Conservation (phyloP, 371 early-diverging fungal species). For the Mortierella sp. region DNA sequence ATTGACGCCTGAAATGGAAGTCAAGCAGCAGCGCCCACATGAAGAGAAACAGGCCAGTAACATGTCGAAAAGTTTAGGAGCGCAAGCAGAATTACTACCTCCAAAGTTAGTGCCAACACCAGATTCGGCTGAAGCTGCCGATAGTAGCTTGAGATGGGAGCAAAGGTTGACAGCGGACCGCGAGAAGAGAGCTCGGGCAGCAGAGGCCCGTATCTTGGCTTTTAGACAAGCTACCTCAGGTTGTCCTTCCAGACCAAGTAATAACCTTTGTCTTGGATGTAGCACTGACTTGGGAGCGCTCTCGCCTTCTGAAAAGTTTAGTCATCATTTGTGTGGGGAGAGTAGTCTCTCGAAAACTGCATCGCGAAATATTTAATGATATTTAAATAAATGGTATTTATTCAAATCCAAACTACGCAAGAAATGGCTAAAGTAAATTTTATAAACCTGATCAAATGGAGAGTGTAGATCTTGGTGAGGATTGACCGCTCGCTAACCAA, state of each 20-base stretch:
- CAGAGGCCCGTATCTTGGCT: conserved; percentile 71
- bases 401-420: too few species aligned
- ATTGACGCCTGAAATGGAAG: conserved; percentile 78
- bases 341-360: background rate
- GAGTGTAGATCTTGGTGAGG: conserved; percentile 33
- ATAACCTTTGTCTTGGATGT: conserved; percentile 32
- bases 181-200: conserved; percentile 83
- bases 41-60: background rate
- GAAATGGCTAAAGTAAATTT: too few species aligned
- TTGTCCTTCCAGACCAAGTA: conserved; percentile 12
- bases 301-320: conserved; percentile 57
- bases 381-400: background rate
- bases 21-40: conserved; percentile 25
- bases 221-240: background rate
- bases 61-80: too few species aligned
- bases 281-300: conserved; percentile 35
- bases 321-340: conserved; percentile 26
- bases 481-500: conserved; percentile 49
- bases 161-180: conserved; percentile 76
- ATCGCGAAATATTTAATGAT: background rate
- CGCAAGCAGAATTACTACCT: background rate
- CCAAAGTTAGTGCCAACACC: background rate
- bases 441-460: background rate
- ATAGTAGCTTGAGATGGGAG: background rate
- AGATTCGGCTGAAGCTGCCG: background rate